Evolutionary conservation across 306 rosid genomes (phyloP).

Genomic region (Quercus berberidifolia): DNA sequence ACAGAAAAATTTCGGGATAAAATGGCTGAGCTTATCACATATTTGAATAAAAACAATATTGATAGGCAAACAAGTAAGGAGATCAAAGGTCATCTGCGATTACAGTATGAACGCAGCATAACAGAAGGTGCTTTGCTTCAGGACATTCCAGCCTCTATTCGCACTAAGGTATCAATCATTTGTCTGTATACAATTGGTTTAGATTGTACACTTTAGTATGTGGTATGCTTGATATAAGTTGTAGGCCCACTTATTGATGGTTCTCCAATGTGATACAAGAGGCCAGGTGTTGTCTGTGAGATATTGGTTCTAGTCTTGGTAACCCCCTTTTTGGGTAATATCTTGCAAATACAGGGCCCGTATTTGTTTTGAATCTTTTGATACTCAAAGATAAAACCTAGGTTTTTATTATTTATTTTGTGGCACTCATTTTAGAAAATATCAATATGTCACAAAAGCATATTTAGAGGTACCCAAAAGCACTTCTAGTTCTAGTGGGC

Average conservation of each 20-base stretch:
- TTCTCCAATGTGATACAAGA: not conserved
- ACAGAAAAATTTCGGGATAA: conserved; percentile 65
- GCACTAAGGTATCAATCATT: conserved; percentile 38
- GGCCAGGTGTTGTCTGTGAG: not conserved
- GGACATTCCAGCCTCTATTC: conserved; percentile 54
- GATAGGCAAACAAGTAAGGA: conserved; percentile 32
- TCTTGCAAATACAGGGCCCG: not conserved
- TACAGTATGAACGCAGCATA: conserved; percentile 47
- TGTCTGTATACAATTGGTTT: not conserved
- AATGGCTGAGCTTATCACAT: conserved; percentile 50
- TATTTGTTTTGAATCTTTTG: not conserved
- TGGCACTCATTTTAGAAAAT: too few species aligned
- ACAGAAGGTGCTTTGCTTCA: conserved; percentile 40
- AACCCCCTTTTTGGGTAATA: not conserved
- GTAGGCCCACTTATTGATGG: not conserved
- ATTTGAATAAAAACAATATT: conserved; percentile 40
- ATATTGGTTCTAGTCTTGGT: not conserved
- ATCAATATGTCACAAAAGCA: too few species aligned
- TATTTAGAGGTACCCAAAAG: too few species aligned
- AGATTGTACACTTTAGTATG: not conserved
- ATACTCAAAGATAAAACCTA: too few species aligned
- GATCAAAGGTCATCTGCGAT: conserved; percentile 45
- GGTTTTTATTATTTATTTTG: too few species aligned
- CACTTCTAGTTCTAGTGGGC: too few species aligned
- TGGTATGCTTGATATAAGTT: not conserved